Evolutionary conservation across 2,329 filamentous ascomycete species (phyloP), one percentile per base, ranked within the genome.

Genomic region (Colletotrichum sp.): DNA sequence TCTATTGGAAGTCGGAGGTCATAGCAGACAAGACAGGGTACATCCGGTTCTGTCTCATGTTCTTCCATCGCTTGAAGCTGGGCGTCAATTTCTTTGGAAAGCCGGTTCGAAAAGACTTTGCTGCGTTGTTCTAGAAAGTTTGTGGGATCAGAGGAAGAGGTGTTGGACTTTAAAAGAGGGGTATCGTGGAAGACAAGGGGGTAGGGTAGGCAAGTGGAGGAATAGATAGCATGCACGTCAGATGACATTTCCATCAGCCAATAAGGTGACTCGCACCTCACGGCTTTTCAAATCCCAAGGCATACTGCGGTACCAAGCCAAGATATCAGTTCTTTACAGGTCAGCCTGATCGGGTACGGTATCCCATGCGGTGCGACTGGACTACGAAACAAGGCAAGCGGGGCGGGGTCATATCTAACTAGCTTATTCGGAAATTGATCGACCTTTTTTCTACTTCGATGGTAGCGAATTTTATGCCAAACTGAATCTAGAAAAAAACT

Each of bases 201-300:
- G 0, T 1, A 4, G 15, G 3, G 21, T 16, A 57, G 52, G 21
- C 52, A 57, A 0, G 21, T 28, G 52, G 13, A 57, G 0, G 4
- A 28, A 0, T 57, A 15, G 13, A 16, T 57, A 9, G 0, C 0
- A 5, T 57, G 0, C 52, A 57, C 0, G 52, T 57, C 52, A 57
- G 52, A 0, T 16, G 0, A 0, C 52, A 28, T 57, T 28, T 0
- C 13, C 7, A 26, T 57, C 21, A 57, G 13, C 52, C 21, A 28
- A 26, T 57, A 16, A 26, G 0, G 24, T 26, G 24, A 26, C 24
- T 57, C 21, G 1, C 21, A 16, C 52, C 52, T 16, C 7, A 26
- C 1, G 2, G 52, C 21, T 26, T 26, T n/a, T n/a, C n/a, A n/a
- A n/a, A n/a, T 3, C 6, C 24, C 6, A 0, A 9, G 21, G 52